Conservation (phyloP, 1,139 yeast genomes). For the Ashbya aceris region DNA sequence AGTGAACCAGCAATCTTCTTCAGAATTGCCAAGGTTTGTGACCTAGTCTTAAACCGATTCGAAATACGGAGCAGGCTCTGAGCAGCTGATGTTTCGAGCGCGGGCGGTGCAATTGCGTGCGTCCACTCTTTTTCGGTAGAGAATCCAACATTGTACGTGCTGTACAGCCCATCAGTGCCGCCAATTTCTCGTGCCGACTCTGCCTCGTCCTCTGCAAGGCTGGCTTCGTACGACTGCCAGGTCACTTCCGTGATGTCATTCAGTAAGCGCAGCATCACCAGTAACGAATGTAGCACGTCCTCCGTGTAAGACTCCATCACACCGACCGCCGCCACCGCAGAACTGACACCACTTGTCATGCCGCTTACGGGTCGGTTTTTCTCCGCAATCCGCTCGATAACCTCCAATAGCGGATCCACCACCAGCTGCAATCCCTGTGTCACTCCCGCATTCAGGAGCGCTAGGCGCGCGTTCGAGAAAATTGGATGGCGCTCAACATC, state of each 20-base stretch:
- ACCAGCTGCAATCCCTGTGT: conserved; percentile 17
- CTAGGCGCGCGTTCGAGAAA: conserved; percentile 17
- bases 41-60: conserved; percentile 19
- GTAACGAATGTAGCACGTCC: conserved; percentile 19
- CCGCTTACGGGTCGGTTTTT: conserved; percentile 12
- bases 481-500: conserved; percentile 22
- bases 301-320: neutral
- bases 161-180: neutral
- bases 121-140: conserved; percentile 24
- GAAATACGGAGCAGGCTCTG: conserved; percentile 15
- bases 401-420: conserved; percentile 14
- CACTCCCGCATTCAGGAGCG: conserved; percentile 18
- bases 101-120: conserved; percentile 21
- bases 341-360: conserved; percentile 7
- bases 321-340: neutral
- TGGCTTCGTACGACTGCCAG: conserved; percentile 17
- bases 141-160: conserved; percentile 20
- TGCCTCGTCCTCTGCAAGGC: conserved; percentile 4
- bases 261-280: conserved; percentile 21
- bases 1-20: conserved; percentile 15
- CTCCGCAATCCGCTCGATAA: conserved; percentile 16
- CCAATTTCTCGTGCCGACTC: conserved; percentile 6
- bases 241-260: conserved; percentile 23
- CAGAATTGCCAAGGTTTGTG: conserved; percentile 13
- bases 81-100: conserved; percentile 18